These are phyloP conservation scores for Pythium sp. DNA, from an alignment of 352 stramenopile genomes.

Conservation along the genomic window DNA sequence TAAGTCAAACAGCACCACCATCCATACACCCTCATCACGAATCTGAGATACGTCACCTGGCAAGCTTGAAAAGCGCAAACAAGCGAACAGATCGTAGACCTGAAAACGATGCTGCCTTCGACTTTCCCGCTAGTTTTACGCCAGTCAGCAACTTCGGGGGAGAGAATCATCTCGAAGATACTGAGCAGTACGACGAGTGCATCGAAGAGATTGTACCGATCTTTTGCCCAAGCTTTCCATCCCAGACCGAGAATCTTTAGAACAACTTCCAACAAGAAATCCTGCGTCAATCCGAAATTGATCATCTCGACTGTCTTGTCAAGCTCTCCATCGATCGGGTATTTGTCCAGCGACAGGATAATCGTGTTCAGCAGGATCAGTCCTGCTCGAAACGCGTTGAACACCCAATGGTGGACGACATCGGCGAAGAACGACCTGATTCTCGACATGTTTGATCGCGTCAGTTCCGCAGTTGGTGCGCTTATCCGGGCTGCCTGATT, in stretches of 20 bases:
- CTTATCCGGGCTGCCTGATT: slow-evolving; percentile 8
- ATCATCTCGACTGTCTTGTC: slow-evolving; percentile 47
- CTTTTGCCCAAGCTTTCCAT: slow-evolving; percentile 37
- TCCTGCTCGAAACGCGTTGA: slow-evolving; percentile 44
- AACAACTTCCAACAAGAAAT: slow-evolving; percentile 48
- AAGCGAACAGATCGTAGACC: slow-evolving; percentile 85
- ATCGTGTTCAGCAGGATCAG: slow-evolving; percentile 87
- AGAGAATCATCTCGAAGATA: slow-evolving; percentile 39
- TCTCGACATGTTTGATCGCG: slow-evolving; percentile 16
- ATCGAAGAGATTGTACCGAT: slow-evolving; percentile 85
- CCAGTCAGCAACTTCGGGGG: slow-evolving; percentile 33
- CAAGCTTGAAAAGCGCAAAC: slow-evolving; percentile 91
- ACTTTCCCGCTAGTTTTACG: slow-evolving; percentile 7
- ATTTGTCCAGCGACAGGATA: slow-evolving; percentile 79
- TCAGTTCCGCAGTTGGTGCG: not conserved
- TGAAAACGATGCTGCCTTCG: slow-evolving; percentile 48
- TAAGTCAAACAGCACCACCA: not conserved
- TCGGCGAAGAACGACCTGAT: slow-evolving; percentile 20
- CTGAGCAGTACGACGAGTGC: slow-evolving; percentile 48
- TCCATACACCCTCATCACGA: not conserved
- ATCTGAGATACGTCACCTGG: slow-evolving; percentile 25
- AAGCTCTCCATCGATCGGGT: slow-evolving; percentile 47
- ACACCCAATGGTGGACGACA: slow-evolving; percentile 51
- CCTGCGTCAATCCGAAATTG: slow-evolving; percentile 56
- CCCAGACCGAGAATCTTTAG: slow-evolving; percentile 81